phyloP scores from a whole-genome alignment of 768 basidiomycete species.

The Lentinus brumalis region DNA sequence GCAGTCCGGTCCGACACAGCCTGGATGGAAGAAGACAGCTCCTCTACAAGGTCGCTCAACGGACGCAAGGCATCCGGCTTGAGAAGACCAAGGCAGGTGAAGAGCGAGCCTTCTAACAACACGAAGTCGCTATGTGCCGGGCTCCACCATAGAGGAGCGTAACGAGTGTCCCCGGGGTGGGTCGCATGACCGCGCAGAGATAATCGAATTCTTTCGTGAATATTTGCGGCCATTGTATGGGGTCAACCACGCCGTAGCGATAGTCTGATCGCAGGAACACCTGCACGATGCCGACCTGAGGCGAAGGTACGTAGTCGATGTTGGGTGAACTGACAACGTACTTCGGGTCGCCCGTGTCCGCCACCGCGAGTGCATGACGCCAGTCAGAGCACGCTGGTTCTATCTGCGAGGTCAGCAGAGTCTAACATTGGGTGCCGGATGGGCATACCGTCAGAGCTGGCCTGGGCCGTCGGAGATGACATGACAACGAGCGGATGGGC shows the following conservation, averaged over 20 bases:
- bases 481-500: no score
- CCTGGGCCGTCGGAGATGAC: no score
- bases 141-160: background rate
- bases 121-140: background rate
- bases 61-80: background rate
- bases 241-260: slow-evolving; percentile 1
- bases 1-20: background rate
- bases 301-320: no score
- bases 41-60: background rate
- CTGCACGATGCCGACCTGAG: no score
- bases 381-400: no score
- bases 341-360: no score
- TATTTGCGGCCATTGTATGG: slow-evolving; percentile 7
- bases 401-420: no score
- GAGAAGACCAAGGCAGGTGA: background rate
- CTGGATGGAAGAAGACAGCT: background rate
- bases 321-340: no score
- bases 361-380: no score
- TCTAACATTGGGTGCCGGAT: no score
- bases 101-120: background rate
- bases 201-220: no score
- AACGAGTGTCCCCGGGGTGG: background rate
- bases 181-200: background rate
- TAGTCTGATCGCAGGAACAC: background rate
- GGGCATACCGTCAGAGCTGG: no score